phyloP scores from a whole-genome alignment of 129 eudicot genomes.

The Artemisia annua region DNA sequence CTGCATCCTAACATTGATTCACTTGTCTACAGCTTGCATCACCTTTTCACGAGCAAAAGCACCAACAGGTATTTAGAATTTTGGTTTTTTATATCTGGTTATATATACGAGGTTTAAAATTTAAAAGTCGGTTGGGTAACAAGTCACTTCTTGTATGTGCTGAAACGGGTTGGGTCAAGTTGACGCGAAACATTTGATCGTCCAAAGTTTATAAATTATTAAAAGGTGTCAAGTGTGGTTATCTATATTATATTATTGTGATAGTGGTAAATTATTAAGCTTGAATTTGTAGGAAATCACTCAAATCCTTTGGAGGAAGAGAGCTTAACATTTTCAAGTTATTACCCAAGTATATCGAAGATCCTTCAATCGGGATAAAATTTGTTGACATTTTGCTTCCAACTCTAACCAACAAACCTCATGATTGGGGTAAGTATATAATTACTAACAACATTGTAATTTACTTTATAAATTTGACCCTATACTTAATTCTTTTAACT shows the following conservation, averaged over 20 bases:
- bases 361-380: constrained; percentile 51
- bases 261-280: not conserved
- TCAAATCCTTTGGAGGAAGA: constrained; percentile 49
- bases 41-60: constrained; percentile 46
- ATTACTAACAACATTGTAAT: constrained; percentile 7
- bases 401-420: constrained; percentile 48
- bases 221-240: not conserved
- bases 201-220: not conserved
- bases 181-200: not conserved
- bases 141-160: not conserved
- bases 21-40: constrained; percentile 72
- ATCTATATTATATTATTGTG: constrained; percentile 5
- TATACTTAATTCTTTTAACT: not conserved
- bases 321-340: constrained; percentile 66
- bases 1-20: constrained; percentile 59
- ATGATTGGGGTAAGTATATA: constrained; percentile 51
- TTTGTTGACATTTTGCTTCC: constrained; percentile 84
- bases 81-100: not conserved
- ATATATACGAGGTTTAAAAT: not conserved
- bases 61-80: constrained; percentile 53
- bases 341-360: constrained; percentile 58
- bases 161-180: not conserved
- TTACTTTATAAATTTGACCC: not conserved
- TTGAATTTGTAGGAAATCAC: constrained; percentile 44
- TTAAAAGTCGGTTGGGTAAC: constrained; percentile 6